Evolutionary conservation across 306 rosid species (phyloP).

Genomic region (Acmispon strigosus): DNA sequence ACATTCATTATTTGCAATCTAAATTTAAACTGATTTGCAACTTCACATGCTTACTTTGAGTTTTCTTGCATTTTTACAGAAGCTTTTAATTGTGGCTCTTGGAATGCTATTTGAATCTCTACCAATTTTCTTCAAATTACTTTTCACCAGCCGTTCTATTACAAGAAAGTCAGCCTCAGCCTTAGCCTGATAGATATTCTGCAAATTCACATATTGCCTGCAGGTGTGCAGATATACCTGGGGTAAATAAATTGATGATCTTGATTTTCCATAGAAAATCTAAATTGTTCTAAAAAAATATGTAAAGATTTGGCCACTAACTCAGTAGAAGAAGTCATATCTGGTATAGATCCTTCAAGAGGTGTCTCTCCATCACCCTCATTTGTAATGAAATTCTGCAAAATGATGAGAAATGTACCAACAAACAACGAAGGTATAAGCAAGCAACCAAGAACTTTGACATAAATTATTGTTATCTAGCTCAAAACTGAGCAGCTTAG

Average conservation of each 20-base stretch:
- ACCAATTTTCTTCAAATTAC: conserved; percentile 66
- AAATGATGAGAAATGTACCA: conserved; percentile 14
- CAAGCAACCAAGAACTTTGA: background rate
- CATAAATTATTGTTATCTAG: conserved; percentile 5
- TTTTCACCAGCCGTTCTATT: conserved; percentile 63
- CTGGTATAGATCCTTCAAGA: conserved; percentile 98
- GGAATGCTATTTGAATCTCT: conserved; percentile 80
- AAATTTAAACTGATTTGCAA: background rate
- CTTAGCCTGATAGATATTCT: conserved; percentile 84
- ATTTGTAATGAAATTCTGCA: conserved; percentile 78
- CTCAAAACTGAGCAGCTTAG: background rate
- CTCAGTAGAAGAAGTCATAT: conserved; percentile 99
- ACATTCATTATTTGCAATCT: background rate
- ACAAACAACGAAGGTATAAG: conserved; percentile 8
- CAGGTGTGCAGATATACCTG: conserved; percentile 25
- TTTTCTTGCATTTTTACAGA: conserved; percentile 92
- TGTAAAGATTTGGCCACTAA: conserved; percentile 31
- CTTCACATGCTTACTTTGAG: conserved; percentile 63
- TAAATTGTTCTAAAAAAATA: conserved; percentile 3
- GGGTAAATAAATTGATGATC: conserved; percentile 18
- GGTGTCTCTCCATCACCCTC: conserved; percentile 94
- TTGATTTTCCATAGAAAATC: background rate
- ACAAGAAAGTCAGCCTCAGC: conserved; percentile 87
- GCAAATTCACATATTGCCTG: conserved; percentile 84
- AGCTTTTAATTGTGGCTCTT: conserved; percentile 63